These are phyloP conservation scores for Phytopythium kandeliae DNA, from an alignment of 352 stramenopile species.

Conservation along the genomic window DNA sequence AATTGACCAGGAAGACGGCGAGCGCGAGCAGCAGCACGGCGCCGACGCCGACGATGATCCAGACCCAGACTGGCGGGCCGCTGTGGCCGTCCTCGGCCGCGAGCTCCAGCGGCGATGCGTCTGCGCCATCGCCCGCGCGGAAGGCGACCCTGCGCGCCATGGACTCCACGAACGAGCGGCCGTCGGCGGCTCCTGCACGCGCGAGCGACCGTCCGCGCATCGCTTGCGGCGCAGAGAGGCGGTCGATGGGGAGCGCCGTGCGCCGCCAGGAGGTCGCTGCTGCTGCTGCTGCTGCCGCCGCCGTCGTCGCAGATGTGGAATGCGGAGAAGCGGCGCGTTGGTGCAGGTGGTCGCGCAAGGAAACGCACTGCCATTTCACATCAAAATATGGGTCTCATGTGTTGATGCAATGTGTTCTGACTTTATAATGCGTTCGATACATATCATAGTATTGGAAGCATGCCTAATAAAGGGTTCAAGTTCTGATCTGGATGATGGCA, in stretches of 20 bases:
- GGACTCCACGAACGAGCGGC: background rate
- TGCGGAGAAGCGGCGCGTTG: too few relatives aligned
- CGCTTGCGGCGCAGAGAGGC: background rate
- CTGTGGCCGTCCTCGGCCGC: background rate
- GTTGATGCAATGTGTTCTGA: too few relatives aligned
- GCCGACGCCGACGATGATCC: constrained; percentile 25
- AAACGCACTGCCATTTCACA: too few relatives aligned
- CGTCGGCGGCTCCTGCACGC: background rate
- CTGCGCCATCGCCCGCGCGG: constrained; percentile 1
- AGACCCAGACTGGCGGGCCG: constrained; percentile 27
- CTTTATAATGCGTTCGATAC: too few relatives aligned
- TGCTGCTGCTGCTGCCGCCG: too few relatives aligned
- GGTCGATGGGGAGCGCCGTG: background rate
- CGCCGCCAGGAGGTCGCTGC: too few relatives aligned
- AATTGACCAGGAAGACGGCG: constrained; percentile 38
- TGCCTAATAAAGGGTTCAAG: background rate
- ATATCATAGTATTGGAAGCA: too few relatives aligned
- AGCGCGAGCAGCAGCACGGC: constrained; percentile 23
- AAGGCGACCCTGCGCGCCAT: background rate
- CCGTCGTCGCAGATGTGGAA: too few relatives aligned
- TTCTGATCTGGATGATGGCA: background rate
- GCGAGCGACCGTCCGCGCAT: background rate
- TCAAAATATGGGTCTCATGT: too few relatives aligned
- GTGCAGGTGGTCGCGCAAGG: too few relatives aligned
- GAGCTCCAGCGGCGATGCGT: background rate